Evolutionary conservation across 768 basidiomycete species (phyloP).

Genomic region (Russula sp.): DNA sequence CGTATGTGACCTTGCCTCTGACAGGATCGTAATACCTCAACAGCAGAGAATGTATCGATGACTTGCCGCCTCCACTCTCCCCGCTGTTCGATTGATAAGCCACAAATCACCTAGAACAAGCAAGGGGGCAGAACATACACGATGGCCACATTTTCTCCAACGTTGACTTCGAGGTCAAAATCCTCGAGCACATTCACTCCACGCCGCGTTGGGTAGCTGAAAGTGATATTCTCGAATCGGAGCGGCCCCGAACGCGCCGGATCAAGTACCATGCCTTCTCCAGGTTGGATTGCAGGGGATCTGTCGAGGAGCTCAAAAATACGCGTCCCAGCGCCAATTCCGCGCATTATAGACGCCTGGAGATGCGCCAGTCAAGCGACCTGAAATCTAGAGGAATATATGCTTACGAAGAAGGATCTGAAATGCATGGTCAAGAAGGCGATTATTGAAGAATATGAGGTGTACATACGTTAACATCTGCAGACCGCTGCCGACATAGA

Average conservation of each 20-base stretch:
- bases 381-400: conserved; percentile 36
- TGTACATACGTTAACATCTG: conserved; percentile 70
- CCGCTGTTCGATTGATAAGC: conserved; percentile 50
- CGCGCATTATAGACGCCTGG: conserved; percentile 93
- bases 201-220: conserved; percentile 86
- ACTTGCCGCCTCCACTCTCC: conserved; percentile 92
- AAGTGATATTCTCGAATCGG: conserved; percentile 78
- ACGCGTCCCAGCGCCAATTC: conserved; percentile 86
- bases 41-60: conserved; percentile 83
- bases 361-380: conserved; percentile 28
- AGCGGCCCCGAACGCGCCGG: conserved; percentile 62
- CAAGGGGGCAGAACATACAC: conserved; percentile 60
- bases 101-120: neutral
- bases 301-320: conserved; percentile 94
- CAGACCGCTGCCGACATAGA: conserved; percentile 79
- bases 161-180: conserved; percentile 73
- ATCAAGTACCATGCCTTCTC: conserved; percentile 56
- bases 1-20: conserved; percentile 77
- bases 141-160: conserved; percentile 87
- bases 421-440: neutral
- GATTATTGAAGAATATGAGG: neutral
- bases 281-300: conserved; percentile 65
- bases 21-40: conserved; percentile 87
- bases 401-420: conserved; percentile 42
- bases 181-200: conserved; percentile 79